Conservation (phyloP, 306 rosid genomes). For the Astragalus membranaceus region DNA sequence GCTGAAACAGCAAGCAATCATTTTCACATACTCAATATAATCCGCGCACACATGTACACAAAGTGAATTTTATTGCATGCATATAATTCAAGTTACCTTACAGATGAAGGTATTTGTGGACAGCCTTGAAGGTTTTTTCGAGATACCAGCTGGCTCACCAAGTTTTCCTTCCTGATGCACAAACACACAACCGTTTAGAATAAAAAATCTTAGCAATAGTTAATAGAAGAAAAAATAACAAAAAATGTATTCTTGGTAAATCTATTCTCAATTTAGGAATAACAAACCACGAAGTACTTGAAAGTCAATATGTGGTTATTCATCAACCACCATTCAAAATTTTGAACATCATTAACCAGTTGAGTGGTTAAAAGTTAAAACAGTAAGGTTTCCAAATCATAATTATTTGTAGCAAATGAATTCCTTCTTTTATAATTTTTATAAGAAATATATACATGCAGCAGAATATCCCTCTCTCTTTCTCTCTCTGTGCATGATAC, state of each 20-base stretch:
- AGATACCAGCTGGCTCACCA: slow-evolving; percentile 29
- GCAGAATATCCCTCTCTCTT: too few relatives aligned
- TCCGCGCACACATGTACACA: not conserved
- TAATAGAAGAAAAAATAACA: not conserved
- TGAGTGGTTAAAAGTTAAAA: not conserved
- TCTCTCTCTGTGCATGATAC: too few relatives aligned
- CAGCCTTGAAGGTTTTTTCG: slow-evolving; percentile 42
- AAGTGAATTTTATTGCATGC: not conserved
- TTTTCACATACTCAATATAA: slow-evolving; percentile 2
- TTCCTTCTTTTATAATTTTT: not conserved
- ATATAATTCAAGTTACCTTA: slow-evolving; percentile 39
- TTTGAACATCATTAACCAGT: not conserved
- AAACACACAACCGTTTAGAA: not conserved
- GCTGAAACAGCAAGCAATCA: slow-evolving; percentile 36
- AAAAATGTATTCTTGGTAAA: too few relatives aligned
- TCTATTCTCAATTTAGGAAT: too few relatives aligned
- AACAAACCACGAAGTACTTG: not conserved
- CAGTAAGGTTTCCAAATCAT: not conserved
- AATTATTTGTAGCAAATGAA: too few relatives aligned
- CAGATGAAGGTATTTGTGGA: slow-evolving; percentile 43
- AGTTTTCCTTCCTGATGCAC: slow-evolving; percentile 43
- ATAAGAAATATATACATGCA: not conserved
- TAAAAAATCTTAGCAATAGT: not conserved
- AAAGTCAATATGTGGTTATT: not conserved
- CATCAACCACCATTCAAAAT: not conserved